Evolutionary conservation across 345 rosid genomes (phyloP), one percentile per base, ranked within the genome.

Genomic region (Euclidium syriacum): DNA sequence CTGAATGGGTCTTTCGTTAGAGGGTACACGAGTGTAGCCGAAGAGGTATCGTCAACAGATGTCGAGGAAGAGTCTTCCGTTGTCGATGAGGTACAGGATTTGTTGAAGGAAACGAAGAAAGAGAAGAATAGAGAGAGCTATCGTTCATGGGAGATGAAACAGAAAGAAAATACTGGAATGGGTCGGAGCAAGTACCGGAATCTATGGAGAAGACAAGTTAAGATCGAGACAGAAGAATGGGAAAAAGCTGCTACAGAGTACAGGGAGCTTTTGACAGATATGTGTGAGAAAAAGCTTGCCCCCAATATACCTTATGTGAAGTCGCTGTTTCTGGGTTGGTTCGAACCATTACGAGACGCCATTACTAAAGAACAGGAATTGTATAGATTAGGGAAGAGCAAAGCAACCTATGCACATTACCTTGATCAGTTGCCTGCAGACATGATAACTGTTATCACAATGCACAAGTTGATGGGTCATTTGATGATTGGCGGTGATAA

Each of bases 151-250:
- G 32, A 62, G 49, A 62, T 44, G 73, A 58, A 24, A 52, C 72
- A 30, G 18, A 55, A 56, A 48, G 64, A 38, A 7, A 66, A 23
- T 19, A 4, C 64, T 10, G 90, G 85, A 49, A 79, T 79, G 79
- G 68, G 79, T 19, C 57, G 34, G 2, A 48, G 33, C 20, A 85
- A 76, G 79, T 81, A 73, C 66, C 49, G 39, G 27, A 41, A 39
- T 67, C 71, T 94, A 35, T 81, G 71, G 77, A 78, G 79, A 68
- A 81, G 97, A 72, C 99, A 94, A 58, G 91, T 90, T 67, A 84
- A 79, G 82, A 77, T 87, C 20, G 99, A 95, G 81, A 84, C 90
- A 1, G 92, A 95, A 74, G 95, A 96, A 9, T 95, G 99, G 99
- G 89, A 90, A 48, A 71, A 65, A 58, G 99, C 99, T 2, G 94